Conservation (phyloP, 352 stramenopile genomes). For the Phytophthora ohioensis region DNA sequence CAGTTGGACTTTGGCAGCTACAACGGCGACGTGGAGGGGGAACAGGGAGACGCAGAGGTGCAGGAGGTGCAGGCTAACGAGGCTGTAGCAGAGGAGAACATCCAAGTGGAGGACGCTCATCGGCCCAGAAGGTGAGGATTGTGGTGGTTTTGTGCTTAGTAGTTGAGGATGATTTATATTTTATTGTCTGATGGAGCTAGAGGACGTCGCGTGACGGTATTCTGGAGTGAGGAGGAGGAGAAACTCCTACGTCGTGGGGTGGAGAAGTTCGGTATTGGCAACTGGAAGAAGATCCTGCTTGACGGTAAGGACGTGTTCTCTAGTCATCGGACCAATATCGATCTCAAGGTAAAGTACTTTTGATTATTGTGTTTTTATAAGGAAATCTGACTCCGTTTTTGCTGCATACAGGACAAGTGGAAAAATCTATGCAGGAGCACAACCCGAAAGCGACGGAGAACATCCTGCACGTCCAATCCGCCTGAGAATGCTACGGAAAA, state of each 20-base stretch:
- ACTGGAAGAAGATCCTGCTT: constrained; percentile 59
- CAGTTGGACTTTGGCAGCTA: constrained; percentile 48
- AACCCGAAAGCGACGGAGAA: constrained; percentile 16
- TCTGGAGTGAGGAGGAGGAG: constrained; percentile 61
- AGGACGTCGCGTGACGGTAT: constrained; percentile 36
- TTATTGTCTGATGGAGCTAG: constrained; percentile 3
- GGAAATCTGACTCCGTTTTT: constrained; percentile 1
- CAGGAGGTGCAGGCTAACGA: not conserved
- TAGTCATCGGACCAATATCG: constrained; percentile 60
- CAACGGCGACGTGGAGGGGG: constrained; percentile 16
- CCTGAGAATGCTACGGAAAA: not conserved
- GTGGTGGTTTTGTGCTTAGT: not conserved
- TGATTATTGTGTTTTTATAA: not conserved
- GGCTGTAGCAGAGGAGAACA: not conserved
- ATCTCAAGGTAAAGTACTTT: constrained; percentile 60
- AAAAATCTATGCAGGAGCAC: constrained; percentile 33
- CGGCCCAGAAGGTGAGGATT: constrained; percentile 3
- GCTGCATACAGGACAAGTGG: constrained; percentile 55
- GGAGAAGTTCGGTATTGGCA: constrained; percentile 45
- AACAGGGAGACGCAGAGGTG: not conserved
- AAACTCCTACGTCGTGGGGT: constrained; percentile 52
- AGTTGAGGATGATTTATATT: not conserved
- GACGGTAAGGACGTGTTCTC: constrained; percentile 52
- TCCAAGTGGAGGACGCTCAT: not conserved
- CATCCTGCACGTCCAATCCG: not conserved